phyloP scores from a whole-genome alignment of 2,329 filamentous ascomycete genomes.

The Claviceps maximensis region DNA sequence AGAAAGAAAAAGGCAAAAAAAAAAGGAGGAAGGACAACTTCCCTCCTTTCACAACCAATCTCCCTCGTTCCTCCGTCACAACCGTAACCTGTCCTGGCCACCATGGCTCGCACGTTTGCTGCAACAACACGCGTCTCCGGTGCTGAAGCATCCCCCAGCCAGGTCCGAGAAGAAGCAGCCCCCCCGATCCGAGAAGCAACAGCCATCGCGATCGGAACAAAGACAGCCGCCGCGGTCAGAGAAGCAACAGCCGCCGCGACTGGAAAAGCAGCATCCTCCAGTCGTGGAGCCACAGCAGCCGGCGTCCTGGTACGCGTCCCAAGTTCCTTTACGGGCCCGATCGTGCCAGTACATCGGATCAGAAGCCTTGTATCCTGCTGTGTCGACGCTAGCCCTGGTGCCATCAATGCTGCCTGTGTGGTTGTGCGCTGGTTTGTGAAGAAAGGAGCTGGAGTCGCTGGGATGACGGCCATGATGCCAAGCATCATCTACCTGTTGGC shows the following conservation, averaged over 20 bases:
- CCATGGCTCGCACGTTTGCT: neutral
- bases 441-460: neutral
- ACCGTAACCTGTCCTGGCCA: neutral
- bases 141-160: neutral
- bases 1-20: neutral
- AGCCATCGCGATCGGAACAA: conserved; percentile 6
- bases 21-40: neutral
- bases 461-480: neutral
- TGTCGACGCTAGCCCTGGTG: neutral
- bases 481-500: neutral
- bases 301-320: conserved; percentile 3
- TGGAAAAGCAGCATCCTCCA: conserved; percentile 2
- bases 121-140: neutral
- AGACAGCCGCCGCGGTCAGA: conserved; percentile 5
- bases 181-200: conserved; percentile 6
- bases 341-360: conserved; percentile 6
- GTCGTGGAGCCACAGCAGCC: conserved; percentile 1
- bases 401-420: neutral
- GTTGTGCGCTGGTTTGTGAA: neutral
- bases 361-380: conserved; percentile 2
- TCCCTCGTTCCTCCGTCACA: neutral
- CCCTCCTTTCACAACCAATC: no score
- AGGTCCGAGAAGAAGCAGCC: conserved; percentile 4
- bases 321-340: conserved; percentile 5
- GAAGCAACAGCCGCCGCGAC: conserved; percentile 8